Base-by-base conservation (phyloP, 176 grass and related monocot genomes). In the Metroxylon sagu region DNA sequence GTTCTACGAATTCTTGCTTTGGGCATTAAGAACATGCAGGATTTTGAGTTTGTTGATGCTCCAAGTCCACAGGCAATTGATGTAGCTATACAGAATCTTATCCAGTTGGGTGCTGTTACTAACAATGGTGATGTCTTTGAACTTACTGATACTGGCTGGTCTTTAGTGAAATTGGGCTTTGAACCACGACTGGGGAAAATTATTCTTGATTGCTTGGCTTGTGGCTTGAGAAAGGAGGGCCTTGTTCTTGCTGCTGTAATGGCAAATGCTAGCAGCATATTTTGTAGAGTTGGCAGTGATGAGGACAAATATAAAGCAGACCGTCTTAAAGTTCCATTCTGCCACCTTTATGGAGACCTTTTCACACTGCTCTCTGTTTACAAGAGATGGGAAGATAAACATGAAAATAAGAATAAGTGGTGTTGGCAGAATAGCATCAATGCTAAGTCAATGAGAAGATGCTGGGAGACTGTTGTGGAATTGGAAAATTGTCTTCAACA, bases 351-450 rank as follows among this genome's bases (percentile, higher is more conserved):
- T 66, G 92, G 87, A 66, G 92, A 96, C 63, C 83, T 96, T 61
- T 96, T 96, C 71, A 90, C 92, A 64, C 74, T 90, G 31, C 87
- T 97, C 57, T 80, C 87, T 64, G 92, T 97, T 65, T 97, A 97
- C 66, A 97, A 90, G 66, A 82, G 85, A 70, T 97, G 92, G 92
- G 92, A 97, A 70, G 78, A 68, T 70, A 65, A 74, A 43, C 48
- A 52, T 79, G 87, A 72, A 17, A 90, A 73, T 67, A 81, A 73
- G 29, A 96, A 80, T 59, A 54, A 49, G 25, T 96, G 92, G 92
- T 96, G 92, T 80, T 90, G 86, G 92, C 62, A 90, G 66, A 96
- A 96, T 78, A 85, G 83, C 66, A 77, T 96, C 68, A 90, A 96
- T 35, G 86, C 92, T 26, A 96, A 96, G 76, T 85, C 92, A 28